Base-by-base conservation (phyloP, 495 filamentous ascomycete genomes). In the Amphirosellinia nigrospora region DNA sequence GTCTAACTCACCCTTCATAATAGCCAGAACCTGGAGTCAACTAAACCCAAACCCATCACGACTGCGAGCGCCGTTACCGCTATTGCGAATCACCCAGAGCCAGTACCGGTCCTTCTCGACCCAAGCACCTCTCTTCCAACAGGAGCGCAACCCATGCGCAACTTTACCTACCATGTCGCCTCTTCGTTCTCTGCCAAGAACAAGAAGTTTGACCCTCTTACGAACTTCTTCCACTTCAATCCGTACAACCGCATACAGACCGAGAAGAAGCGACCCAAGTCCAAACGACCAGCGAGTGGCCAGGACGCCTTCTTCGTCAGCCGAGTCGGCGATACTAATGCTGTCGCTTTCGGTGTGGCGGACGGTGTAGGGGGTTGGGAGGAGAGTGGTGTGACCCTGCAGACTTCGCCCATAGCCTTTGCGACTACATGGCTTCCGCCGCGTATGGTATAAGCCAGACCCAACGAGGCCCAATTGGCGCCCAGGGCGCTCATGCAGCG, bases 271-370 rank as follows among this genome's bases (percentile, higher is more conserved):
- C 79, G 78, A 60, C 81, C 80, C 69, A 89, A 84, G 78, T 81
- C 82, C 64, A 82, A 82, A 63, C 85, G 92, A n/a, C 90, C 91
- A 13, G 89, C 90, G 58, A 93, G 91, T 60, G 96, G 96, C 13
- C 94, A 98, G 78, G 96, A 99, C 87, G 92, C 96, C 39, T 98
- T 98, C 79, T 98, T 99, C 81, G 89, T 96, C 45, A 92, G 91
- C 73, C 88, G 86, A 13, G 82, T 97, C 36, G 83, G 82, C 46
- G 89, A 90, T 53, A 85, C 81, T 61, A 87, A 80, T 16, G 81
- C 80, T 32, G 82, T 90, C 41, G 94, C 95, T 0, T 89, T 98
- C 71, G 96, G 93, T 6, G 89, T 99, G 23, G 92, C 94, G 58
- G 96, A 98, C 76, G 96, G 96, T 10, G 96, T 99, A 3, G 96